Base-by-base conservation (phyloP, 2,329 filamentous ascomycete genomes). In the Diaporthe sp. region DNA sequence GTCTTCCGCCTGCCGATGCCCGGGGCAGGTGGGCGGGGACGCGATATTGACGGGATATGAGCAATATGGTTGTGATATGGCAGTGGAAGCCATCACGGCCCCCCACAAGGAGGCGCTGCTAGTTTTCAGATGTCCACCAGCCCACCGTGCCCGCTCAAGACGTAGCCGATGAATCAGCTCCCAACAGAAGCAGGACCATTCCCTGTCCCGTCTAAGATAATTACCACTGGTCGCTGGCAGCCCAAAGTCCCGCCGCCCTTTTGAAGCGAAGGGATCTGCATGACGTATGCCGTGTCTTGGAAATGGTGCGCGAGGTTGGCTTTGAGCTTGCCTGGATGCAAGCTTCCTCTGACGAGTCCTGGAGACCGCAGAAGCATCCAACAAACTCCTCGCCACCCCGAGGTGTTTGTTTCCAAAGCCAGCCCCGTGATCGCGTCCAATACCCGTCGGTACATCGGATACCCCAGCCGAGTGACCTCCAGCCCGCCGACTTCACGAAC, bases 1-100 rank as follows among this genome's bases (percentile, higher is more conserved):
- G 65, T 39, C 37, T 34, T 65, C 61, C 61, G 61, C 25, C 10
- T 42, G 65, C 49, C 49, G 65, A 28, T 70, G 46, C 22, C 65
- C 31, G 25, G 28, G 42, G 31, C 25, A 17, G 17, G 25, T 17
- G 13, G 53, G 8, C 4, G 10, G 31, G 39, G 46, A 34, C 44
- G 44, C 44, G 42, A 28, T 70, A 42, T 70, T 28, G 49, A 17
- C 34, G 49, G 49, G 49, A 39, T 42, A 28, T 39, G 31, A 53
- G 49, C n/a, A 42, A 55, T 28, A 25, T 70, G 31, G 22, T 9
- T 17, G 65, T 55, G 31, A 42, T 22, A 39, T 42, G n/a, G 34
- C 31, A 13, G n/a, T 42, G 22, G n/a, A 25, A 55, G 34, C 15
- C 13, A 19, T 53, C n/a, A 22, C 28, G 22, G n/a, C 13, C 49